Evolutionary conservation across 192 early-diverging fungal genomes (phyloP), one percentile per base, ranked within the genome.

Genomic region (Pilaira anomala): DNA sequence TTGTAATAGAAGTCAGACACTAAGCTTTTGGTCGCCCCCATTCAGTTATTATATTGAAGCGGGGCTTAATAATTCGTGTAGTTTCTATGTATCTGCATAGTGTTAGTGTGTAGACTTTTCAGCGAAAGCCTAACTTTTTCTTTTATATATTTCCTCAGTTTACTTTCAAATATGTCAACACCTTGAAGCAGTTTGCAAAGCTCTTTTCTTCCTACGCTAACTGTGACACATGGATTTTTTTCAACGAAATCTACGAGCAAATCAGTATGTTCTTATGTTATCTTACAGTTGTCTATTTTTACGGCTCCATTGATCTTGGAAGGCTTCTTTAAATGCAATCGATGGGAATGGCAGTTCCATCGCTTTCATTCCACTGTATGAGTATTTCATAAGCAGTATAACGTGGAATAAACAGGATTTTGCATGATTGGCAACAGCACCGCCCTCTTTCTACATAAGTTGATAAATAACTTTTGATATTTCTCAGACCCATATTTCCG

Each of bases 341-440:
- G n/a, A n/a, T n/a, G n/a, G n/a, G n/a, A n/a, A n/a, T n/a, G n/a
- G n/a, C n/a, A n/a, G n/a, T n/a, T n/a, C n/a, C n/a, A n/a, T n/a
- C n/a, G n/a, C n/a, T n/a, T 12, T 25, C 22, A 42, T 59, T 59
- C 33, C 29, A 44, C 22, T 44, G 22, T 12, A 22, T 45, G 8
- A 59, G n/a, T 28, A 44, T 40, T 21, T 45, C 57, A 44, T 59
- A 59, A 26, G 57, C 57, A 59, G 40, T 59, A 8, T 14, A 40
- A 6, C 41, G 40, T 24, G 41, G 57, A 11, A 59, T 59, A n/a
- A n/a, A n/a, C n/a, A n/a, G n/a, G 24, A 3, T 44, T 44, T 44
- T 7, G 57, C 41, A 25, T 33, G 22, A 44, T 59, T 59, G 2
- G 56, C 30, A 9, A 59, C 41, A 25, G 56, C 41, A 16, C 29